Conservation (phyloP, 306 rosid species). For the Fragaria nilgerrensis region DNA sequence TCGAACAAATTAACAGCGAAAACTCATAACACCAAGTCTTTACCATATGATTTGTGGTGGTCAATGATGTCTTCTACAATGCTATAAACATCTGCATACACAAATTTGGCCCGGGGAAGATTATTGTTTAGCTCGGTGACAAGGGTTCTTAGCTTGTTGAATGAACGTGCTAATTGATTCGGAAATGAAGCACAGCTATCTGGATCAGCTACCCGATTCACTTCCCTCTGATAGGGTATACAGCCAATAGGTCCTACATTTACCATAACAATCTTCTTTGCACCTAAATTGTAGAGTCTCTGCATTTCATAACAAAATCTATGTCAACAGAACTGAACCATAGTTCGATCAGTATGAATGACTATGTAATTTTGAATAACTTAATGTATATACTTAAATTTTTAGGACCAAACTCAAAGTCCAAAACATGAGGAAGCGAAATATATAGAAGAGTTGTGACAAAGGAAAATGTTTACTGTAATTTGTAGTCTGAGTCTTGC, state of each 20-base stretch:
- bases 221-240: constrained; percentile 63
- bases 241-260: constrained; percentile 86
- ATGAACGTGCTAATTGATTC: constrained; percentile 48
- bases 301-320: constrained; percentile 20
- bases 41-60: constrained; percentile 47
- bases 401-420: too few relatives aligned
- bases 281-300: constrained; percentile 65
- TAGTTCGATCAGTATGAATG: too few relatives aligned
- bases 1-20: neutral
- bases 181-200: constrained; percentile 43
- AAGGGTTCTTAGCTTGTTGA: constrained; percentile 54
- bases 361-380: neutral
- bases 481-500: constrained; percentile 53
- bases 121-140: constrained; percentile 40
- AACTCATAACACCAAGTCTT: neutral
- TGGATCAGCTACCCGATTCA: constrained; percentile 40
- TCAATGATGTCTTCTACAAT: constrained; percentile 52
- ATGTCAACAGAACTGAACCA: neutral
- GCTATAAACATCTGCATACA: constrained; percentile 62
- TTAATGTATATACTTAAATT: neutral
- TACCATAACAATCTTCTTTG: constrained; percentile 54
- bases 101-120: constrained; percentile 43
- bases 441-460: too few relatives aligned
- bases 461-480: constrained; percentile 31
- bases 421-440: too few relatives aligned